Evolutionary conservation across 2,329 filamentous ascomycete genomes (phyloP), one percentile per base, ranked within the genome.

Genomic region (Colletotrichum paranaense): DNA sequence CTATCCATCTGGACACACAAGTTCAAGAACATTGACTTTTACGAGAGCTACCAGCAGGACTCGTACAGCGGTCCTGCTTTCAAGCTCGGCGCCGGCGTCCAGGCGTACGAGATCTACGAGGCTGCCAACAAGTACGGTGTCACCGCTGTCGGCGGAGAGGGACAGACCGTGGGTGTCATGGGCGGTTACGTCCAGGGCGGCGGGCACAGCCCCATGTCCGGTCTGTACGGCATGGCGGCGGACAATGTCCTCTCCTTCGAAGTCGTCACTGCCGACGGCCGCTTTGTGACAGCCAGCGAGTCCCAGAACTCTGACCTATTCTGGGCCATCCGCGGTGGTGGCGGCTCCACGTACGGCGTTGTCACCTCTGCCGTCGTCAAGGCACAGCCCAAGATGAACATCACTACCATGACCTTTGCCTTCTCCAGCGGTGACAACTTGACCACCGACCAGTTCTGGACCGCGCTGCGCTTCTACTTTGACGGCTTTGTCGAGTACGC

Each of bases 101-200:
- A 88, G 62, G 88, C 88, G 74, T 81, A 82, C 32, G 85, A 90
- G 9, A 79, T 88, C 0, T 88, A 90, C 73, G 77, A 82, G 1
- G 80, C 83, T 12, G 85, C 89, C 0, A 80, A 87, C 67, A 76
- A 81, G 3, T 77, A 84, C 69, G 85, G 87, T 68, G 79, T 89
- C 22, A 84, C 84, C 1, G 81, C 91, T 5, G 86, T 92, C 0
- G 88, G 87, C 1, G 91, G 90, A 3, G 86, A 86, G 4, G 86
- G 86, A 46, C 86, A 86, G 59, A 87, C 87, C 0, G 91, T 93
- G 1, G 88, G 89, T 1, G 82, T 91, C 0, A 86, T 88, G 0
- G 90, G 90, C 7, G 92, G 91, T 0, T 93, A 90, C 68, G 82
- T 88, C 5, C 90, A 90, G 22, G 91, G 90, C 0, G 91, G 89